A percentile compares a stretch with the other conserved stretches of the same genome.
Conservation (phyloP, 768 basidiomycete genomes). For the Xerocomellus chrysenteron region DNA sequence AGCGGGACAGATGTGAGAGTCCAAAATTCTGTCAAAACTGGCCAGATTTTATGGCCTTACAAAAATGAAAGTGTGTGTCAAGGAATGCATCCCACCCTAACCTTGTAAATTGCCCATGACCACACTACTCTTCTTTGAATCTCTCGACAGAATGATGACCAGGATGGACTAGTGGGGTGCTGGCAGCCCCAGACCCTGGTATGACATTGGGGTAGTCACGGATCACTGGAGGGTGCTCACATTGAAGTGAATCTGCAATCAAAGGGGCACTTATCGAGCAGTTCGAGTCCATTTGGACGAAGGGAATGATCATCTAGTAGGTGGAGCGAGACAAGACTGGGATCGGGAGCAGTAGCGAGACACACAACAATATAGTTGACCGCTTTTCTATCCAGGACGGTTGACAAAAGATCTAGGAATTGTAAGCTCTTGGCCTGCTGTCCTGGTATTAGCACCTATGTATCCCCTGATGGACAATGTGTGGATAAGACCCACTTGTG, state of each 20-base stretch:
- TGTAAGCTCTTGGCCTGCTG: constrained; percentile 69
- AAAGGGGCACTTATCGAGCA: constrained; percentile 57
- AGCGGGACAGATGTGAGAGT: no score
- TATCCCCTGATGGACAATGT: background rate
- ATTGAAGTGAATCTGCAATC: background rate
- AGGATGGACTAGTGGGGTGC: background rate
- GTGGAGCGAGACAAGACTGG: constrained; percentile 71
- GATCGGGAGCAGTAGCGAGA: constrained; percentile 41
- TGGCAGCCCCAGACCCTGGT: constrained; percentile 19
- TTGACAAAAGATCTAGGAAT: constrained; percentile 90
- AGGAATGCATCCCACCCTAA: no score
- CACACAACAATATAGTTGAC: constrained; percentile 79
- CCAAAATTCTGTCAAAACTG: no score
- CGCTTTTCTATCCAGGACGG: constrained; percentile 76
- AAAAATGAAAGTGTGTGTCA: no score
- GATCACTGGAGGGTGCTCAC: constrained; percentile 61
- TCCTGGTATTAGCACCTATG: background rate
- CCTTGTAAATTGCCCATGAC: no score
- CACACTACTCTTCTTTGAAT: no score
- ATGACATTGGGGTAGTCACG: constrained; percentile 90
- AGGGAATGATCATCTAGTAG: constrained; percentile 80
- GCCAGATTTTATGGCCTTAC: no score
- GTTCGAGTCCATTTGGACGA: constrained; percentile 71
- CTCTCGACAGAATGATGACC: no score
- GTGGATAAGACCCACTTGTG: constrained; percentile 49